Base-by-base conservation (phyloP, 2,329 filamentous ascomycete genomes). In the Phialophora tarda region DNA sequence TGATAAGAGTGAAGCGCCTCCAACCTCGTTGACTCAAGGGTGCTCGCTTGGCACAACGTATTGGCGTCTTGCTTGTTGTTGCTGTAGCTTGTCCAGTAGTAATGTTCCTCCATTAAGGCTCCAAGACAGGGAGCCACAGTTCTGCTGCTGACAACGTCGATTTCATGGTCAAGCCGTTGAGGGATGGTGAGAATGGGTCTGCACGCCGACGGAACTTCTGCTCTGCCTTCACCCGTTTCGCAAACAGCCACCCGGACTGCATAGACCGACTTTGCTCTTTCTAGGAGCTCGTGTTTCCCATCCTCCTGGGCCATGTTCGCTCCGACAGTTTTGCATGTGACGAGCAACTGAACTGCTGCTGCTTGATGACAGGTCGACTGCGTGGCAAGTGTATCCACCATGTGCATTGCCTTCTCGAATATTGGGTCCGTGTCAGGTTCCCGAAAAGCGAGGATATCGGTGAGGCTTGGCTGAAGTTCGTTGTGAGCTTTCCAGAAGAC, bases 41-140 rank as follows among this genome's bases (percentile, higher is more conserved):
- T 82, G 50, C 85, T 83, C 30, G 86, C 86, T 68, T 88, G 83
- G 69, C 88, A 90, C 71, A 90, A 85, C 21, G 86, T 77, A 51
- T 86, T 78, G 1, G 86, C 86, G 69, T 88, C 87, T 63, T 88
- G 85, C 63, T 83, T 81, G 64, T 82, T 85, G 74, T 88, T 88
- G 70, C 85, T 86, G 77, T 87, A 90, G 26, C 86, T 89, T 1
- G 82, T 88, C 87, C 87, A 90, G 74, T 81, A 84, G 53, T 87
- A 86, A 1, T 83, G 81, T 26, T 83, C 80, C 21, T 81, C 81
- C 54, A 84, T 82, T 1, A 90, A 75, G 4, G 82, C 82, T 54
- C 77, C 79, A 4, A 88, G 76, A 70, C 88, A 91, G 10, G 77
- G 72, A 54, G 80, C 78, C 26, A 88, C 69, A 21, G 76, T 58